Conservation (phyloP, 495 filamentous ascomycete species). For the Podospora appendiculata region DNA sequence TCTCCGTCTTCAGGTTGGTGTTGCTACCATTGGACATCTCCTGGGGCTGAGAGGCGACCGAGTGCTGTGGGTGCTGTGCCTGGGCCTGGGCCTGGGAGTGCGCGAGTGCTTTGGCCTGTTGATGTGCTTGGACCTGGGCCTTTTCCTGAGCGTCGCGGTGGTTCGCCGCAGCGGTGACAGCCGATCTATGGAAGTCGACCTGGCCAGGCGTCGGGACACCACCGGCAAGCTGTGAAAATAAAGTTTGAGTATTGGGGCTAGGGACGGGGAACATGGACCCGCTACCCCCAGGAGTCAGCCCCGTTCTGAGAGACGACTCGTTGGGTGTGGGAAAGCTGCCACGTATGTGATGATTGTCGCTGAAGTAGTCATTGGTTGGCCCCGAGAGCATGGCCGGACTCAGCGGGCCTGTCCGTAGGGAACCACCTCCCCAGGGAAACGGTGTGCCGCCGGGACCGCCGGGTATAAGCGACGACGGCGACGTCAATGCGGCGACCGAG, state of each 20-base stretch:
- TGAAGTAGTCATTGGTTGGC: conserved; percentile 62
- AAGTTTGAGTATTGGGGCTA: conserved; percentile 74
- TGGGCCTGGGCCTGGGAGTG: conserved; percentile 49
- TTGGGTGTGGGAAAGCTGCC: conserved; percentile 91
- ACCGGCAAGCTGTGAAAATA: conserved; percentile 71
- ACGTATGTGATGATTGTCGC: conserved; percentile 73
- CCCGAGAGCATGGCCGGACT: conserved; percentile 97
- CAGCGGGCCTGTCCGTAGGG: conserved; percentile 82
- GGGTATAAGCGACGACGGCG: conserved; percentile 72
- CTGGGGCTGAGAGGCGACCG: conserved; percentile 39
- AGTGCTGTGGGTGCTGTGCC: conserved; percentile 33
- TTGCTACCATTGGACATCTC: conserved; percentile 33
- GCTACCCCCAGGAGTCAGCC: conserved; percentile 88
- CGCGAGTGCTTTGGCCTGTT: conserved; percentile 42
- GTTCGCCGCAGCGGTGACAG: conserved; percentile 68
- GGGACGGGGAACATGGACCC: conserved; percentile 96
- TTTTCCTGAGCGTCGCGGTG: conserved; percentile 46
- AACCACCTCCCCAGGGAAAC: conserved; percentile 76
- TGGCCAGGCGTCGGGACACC: conserved; percentile 76
- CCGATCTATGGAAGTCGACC: conserved; percentile 90
- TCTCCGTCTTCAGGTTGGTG: conserved; percentile 30
- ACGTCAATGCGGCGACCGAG: conserved; percentile 84
- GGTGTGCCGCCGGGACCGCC: conserved; percentile 54
- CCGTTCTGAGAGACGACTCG: conserved; percentile 88
- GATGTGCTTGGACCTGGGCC: conserved; percentile 27